Base-by-base conservation (phyloP, 164 flowering plant species). In the Litsea cubeba region DNA sequence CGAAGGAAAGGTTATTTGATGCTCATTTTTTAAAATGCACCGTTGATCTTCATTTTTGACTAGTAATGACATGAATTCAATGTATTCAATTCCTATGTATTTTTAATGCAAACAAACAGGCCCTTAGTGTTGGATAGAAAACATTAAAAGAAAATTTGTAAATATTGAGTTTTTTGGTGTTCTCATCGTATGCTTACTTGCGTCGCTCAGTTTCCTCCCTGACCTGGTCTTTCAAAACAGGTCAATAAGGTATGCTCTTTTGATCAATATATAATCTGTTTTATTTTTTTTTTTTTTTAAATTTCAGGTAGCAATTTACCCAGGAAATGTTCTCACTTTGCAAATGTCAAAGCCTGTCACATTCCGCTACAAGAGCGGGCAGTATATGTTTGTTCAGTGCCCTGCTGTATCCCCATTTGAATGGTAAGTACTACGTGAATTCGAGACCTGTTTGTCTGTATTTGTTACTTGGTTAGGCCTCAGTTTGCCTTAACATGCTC, bases 371-470 rank as follows among this genome's bases (percentile, higher is more conserved):
- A 94, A 90, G 82, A 92, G 99, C 79, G 99, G 99, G 54, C 97
- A 92, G 57, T 96, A 96, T 80, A 96, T 96, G 95, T 92, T 96
- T 75, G 94, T 96, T 50, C 97, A 96, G 79, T 96, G 99, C 73
- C 99, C 99, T 54, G 92, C 88, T 22, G 93, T 94, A 80, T 94
- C 99, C 71, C 95, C 97, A 70, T 96, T 96, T 80, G 99, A 96
- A 64, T 96, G 99, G 99, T 96, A 86, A 81, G 69, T 69, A 15
- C 40, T 30, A 65, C 15, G 26, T 63, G 28, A 63, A 24, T 63
- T 40, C 11, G 10, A 40, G 66, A 24, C 28, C 28, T 23, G 28
- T 54, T 54, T 22, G 17, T 63, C 66, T 24, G 22, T 25, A 24
- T 22, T 23, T 18, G 63, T 22, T 25, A 63, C 60, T 63, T 23